Percentiles rank a stretch among this genome's conserved stretches.
phyloP scores from a whole-genome alignment of 805 yeast species.

The Alloascoidea africana region DNA sequence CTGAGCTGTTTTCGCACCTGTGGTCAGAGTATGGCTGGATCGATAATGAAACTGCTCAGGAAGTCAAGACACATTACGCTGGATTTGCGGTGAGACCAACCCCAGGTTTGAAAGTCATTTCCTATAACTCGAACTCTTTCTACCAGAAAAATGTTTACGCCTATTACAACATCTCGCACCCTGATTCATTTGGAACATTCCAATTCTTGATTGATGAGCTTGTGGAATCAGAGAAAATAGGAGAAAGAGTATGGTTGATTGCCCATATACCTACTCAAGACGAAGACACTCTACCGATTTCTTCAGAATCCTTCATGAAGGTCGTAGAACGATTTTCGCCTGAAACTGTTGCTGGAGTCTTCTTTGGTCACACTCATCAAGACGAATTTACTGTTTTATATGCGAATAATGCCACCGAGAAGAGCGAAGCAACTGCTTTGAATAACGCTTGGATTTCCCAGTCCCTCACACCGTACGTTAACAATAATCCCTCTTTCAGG shows the following conservation, averaged over 20 bases:
- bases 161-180: slow-evolving; percentile 32
- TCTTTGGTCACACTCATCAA: slow-evolving; percentile 58
- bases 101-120: slow-evolving; percentile 41
- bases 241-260: slow-evolving; percentile 59
- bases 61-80: slow-evolving; percentile 35
- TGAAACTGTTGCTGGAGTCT: slow-evolving; percentile 48
- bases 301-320: slow-evolving; percentile 36
- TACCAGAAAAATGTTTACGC: slow-evolving; percentile 48
- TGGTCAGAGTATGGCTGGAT: slow-evolving; percentile 35
- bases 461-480: slow-evolving; percentile 45
- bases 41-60: slow-evolving; percentile 16
- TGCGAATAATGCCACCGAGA: slow-evolving; percentile 27
- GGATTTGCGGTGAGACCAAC: slow-evolving; percentile 43
- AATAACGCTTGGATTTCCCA: slow-evolving; percentile 52
- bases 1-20: slow-evolving; percentile 30
- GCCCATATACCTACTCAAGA: slow-evolving; percentile 50
- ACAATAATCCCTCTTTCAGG: slow-evolving; percentile 58
- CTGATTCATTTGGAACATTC: slow-evolving; percentile 51
- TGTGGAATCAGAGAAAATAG: slow-evolving; percentile 37
- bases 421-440: slow-evolving; percentile 28
- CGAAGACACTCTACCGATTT: slow-evolving; percentile 48
- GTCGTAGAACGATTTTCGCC: slow-evolving; percentile 57
- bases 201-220: slow-evolving; percentile 47
- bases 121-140: slow-evolving; percentile 55
- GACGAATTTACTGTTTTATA: slow-evolving; percentile 54